Percentiles rank a stretch among this genome's conserved stretches.
These are phyloP conservation scores for Isabelozyma rhagii DNA, from an alignment of 805 yeast genomes.

Conservation along the genomic window DNA sequence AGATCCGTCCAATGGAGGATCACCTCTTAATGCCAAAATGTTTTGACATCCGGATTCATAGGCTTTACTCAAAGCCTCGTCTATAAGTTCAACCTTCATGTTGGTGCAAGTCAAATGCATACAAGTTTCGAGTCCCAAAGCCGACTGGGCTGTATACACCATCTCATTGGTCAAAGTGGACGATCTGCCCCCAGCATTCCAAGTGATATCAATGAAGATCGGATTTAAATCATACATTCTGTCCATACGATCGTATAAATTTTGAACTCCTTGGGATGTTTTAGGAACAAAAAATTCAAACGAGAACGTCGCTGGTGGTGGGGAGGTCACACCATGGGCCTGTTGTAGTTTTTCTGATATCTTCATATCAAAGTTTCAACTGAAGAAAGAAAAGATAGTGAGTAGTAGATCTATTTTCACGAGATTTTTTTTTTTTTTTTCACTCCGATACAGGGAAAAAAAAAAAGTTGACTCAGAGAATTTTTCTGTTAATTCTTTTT, in stretches of 20 bases:
- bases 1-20: constrained; percentile 78
- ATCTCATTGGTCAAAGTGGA: constrained; percentile 85
- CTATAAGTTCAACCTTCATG: constrained; percentile 79
- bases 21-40: constrained; percentile 92
- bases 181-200: constrained; percentile 97
- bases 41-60: constrained; percentile 92
- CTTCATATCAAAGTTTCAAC: constrained; percentile 23
- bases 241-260: constrained; percentile 94
- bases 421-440: not conserved
- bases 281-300: constrained; percentile 97
- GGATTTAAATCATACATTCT: constrained; percentile 93
- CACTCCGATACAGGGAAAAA: not conserved
- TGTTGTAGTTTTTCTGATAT: constrained; percentile 40
- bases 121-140: constrained; percentile 90
- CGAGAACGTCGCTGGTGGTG: constrained; percentile 73
- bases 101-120: constrained; percentile 98
- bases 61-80: constrained; percentile 81
- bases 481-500: too few relatives aligned
- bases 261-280: constrained; percentile 95
- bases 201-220: constrained; percentile 89
- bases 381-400: not conserved
- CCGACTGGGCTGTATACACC: constrained; percentile 86
- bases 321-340: constrained; percentile 36
- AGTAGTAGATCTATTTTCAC: not conserved
- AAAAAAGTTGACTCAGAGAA: not conserved